A percentile compares a stretch with the other conserved stretches of the same genome.
Evolutionary conservation across 352 stramenopile genomes (phyloP).

Genomic region (Globisporangium lucens): DNA sequence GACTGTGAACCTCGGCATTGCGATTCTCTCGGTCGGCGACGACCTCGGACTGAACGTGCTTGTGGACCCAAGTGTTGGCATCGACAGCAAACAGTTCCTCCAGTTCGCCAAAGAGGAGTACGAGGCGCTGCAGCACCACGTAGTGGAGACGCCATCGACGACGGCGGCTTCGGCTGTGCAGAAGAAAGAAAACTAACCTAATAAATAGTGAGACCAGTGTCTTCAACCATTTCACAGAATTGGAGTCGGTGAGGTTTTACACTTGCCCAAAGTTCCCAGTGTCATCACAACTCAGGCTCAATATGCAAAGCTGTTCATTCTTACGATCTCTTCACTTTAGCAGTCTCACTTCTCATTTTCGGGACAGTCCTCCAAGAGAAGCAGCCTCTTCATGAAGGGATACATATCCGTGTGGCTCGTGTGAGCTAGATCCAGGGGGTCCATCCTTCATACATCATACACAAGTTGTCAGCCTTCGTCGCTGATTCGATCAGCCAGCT

Average conservation of each 20-base stretch:
- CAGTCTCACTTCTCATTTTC: not conserved
- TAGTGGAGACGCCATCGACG: not conserved
- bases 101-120: conserved; percentile 66
- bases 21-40: conserved; percentile 68
- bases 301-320: not conserved
- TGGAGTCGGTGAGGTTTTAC: not conserved
- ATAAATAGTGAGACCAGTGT: not conserved
- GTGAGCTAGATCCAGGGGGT: conserved; percentile 77
- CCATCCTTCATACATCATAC: conserved; percentile 89
- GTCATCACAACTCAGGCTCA: not conserved
- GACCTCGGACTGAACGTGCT: conserved; percentile 72
- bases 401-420: not conserved
- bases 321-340: not conserved
- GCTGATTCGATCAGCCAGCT: conserved; percentile 77
- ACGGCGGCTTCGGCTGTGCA: not conserved
- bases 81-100: conserved; percentile 64
- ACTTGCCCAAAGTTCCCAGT: not conserved
- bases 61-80: conserved; percentile 64
- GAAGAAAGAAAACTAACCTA: conserved; percentile 18
- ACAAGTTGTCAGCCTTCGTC: conserved; percentile 80
- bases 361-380: not conserved
- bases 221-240: not conserved
- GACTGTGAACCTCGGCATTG: conserved; percentile 74
- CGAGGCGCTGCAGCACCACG: conserved; percentile 42
- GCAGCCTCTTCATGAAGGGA: not conserved